These are phyloP conservation scores for Datura wrightii DNA, from an alignment of 257 asterid genomes.

Conservation along the genomic window DNA sequence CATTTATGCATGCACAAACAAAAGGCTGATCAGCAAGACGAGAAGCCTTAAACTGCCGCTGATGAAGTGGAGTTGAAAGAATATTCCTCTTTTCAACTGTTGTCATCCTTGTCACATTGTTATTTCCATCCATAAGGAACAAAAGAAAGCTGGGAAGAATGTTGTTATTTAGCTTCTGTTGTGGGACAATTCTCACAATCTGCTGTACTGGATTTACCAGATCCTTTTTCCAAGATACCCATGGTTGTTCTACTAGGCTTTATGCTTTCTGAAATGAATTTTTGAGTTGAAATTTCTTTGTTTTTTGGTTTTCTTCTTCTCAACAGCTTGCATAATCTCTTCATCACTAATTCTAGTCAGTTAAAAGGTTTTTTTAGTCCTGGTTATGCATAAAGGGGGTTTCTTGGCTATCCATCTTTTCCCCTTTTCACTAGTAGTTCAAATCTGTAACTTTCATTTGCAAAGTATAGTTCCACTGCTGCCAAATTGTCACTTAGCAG, in stretches of 20 bases:
- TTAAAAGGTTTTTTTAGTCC: not conserved
- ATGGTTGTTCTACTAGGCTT: constrained; percentile 18
- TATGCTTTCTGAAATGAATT: constrained; percentile 21
- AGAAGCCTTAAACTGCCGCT: not conserved
- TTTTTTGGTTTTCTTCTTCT: not conserved
- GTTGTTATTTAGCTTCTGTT: not conserved
- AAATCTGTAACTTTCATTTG: not conserved
- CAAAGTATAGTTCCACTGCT: not conserved
- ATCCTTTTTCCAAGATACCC: constrained; percentile 24
- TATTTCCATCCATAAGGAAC: not conserved
- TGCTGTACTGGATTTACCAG: not conserved
- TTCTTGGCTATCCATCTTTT: constrained; percentile 23
- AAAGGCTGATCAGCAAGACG: not conserved
- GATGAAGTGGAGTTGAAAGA: constrained; percentile 26
- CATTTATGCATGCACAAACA: not conserved
- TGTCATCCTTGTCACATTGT: constrained; percentile 21
- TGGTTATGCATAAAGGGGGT: not conserved
- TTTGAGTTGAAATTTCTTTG: constrained; percentile 5
- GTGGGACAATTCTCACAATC: constrained; percentile 21
- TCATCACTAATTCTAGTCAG: constrained; percentile 9
- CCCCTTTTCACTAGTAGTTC: not conserved
- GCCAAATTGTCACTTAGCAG: not conserved
- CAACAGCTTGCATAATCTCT: not conserved
- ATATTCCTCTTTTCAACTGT: constrained; percentile 7
- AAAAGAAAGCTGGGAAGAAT: constrained; percentile 19